Evolutionary conservation across 1,139 yeast species (phyloP), one percentile per base, ranked within the genome.

Genomic region (Nakaseomyces delphensis): DNA sequence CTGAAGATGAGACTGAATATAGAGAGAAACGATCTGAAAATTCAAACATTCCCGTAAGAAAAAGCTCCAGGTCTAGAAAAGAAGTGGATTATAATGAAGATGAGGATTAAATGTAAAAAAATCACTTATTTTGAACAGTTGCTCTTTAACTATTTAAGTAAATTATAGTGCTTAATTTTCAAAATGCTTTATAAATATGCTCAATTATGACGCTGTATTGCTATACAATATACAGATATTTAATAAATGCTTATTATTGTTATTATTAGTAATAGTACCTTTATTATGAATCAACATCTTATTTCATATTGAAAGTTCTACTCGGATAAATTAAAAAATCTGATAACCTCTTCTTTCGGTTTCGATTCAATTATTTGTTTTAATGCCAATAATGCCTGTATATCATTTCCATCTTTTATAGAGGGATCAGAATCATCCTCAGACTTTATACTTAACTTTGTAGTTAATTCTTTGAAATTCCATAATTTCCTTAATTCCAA

Each of bases 281-380:
- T 4, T 25, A 21, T 21, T n/a, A n/a, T n/a, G n/a, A n/a, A n/a
- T n/a, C n/a, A n/a, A n/a, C n/a, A n/a, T n/a, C n/a, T n/a, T n/a
- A n/a, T n/a, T 23, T 23, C 25, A 23, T 23, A 23, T 23, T 23
- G 25, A 23, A 23, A 6, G n/a, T 7, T 16, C 11, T 16, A 31
- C 11, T 31, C 35, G 7, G 35, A 9, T n/a, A 33, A 41, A 38
- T 59, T 67, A 48, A 84, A 67, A 59, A 83, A 84, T 36, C 73
- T 62, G 51, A 85, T 44, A 42, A 89, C 60, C 36, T 75, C 74
- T 3, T 79, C 83, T 51, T 73, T 74, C 1, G 95, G 95, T 60
- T 83, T 87, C 36, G 72, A 47, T 46, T 76, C 71, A 60, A 89
- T 71, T 44, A 87, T 64, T 49, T 68, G 67, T 55, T 78, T 80